Conservation (phyloP, 805 yeast genomes). For the Starmerella floricola region DNA sequence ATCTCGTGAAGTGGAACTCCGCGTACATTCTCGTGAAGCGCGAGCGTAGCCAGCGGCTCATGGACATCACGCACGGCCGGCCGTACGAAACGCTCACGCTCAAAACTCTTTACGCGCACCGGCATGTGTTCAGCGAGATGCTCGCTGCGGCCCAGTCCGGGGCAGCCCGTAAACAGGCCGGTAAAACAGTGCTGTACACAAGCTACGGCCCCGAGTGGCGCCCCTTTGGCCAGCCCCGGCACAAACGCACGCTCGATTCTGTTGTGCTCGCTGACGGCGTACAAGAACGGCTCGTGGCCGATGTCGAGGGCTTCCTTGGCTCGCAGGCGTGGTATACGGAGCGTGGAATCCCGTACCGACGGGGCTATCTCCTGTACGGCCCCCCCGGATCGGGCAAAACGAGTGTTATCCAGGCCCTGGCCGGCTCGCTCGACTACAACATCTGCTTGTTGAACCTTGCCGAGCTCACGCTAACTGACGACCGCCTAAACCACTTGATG, state of each 20-base stretch:
- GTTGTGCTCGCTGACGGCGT: conserved; percentile 75
- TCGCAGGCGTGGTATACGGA: conserved; percentile 88
- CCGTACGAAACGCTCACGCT: conserved; percentile 95
- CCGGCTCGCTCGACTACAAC: conserved; percentile 91
- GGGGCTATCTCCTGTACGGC: conserved; percentile 88
- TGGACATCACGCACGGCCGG: conserved; percentile 80
- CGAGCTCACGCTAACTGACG: conserved; percentile 87
- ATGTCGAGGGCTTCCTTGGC: conserved; percentile 65
- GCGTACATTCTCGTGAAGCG: conserved; percentile 82
- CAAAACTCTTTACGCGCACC: conserved; percentile 78
- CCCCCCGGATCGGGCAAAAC: conserved; percentile 98
- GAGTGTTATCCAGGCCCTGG: conserved; percentile 88
- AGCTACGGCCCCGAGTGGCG: conserved; percentile 99
- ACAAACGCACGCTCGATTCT: conserved; percentile 69
- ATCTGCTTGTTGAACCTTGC: conserved; percentile 86
- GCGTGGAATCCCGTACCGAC: conserved; percentile 92
- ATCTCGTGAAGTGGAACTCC: conserved; percentile 69
- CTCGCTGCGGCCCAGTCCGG: conserved; percentile 71
- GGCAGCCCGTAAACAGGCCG: conserved; percentile 75
- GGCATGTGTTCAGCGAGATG: conserved; percentile 53
- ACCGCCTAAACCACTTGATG: conserved; percentile 86
- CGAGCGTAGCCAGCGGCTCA: conserved; percentile 77
- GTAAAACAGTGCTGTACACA: conserved; percentile 85
- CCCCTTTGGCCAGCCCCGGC: conserved; percentile 91
- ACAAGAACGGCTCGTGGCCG: conserved; percentile 50